Evolutionary conservation across 1,284 basidiomycete genomes (phyloP), one percentile per base, ranked within the genome.

Genomic region (Veloboletus limbatus): DNA sequence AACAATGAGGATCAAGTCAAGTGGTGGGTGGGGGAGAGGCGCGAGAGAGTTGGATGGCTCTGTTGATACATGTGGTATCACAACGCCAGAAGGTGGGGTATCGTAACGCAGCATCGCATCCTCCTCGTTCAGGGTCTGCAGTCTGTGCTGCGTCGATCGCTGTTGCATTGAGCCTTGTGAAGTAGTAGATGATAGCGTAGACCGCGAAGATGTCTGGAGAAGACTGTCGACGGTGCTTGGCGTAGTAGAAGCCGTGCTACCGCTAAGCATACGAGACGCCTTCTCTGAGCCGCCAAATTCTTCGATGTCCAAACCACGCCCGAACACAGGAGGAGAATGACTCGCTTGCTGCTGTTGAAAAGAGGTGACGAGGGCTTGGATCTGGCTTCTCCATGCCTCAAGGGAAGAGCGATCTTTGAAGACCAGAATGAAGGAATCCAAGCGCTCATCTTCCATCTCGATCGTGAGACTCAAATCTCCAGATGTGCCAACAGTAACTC

Each of bases 381-480:
- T 85, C 48, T 85, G 87, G 32, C 74, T 75, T 60, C 79, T 84
- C 96, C 96, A 98, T 0, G 85, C 79, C 60, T 96, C 91, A 48
- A 95, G 76, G 4, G 85, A 87, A n/a, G 81, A 75, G n/a, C 85
- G 79, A 48, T 97, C 91, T 57, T 85, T 87, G 78, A 97, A 99
- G 58, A 91, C 86, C 43, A 99, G 79, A 59, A 97, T 92, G 69
- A 99, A 97, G 35, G 88, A 88, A 54, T 97, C 94, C 44, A 97
- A 74, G 28, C 79, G 77, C 62, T 96, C 92, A 62, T 97, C 92
- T 67, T 95, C 90, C 89, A 97, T 94, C 58, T 92, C 86, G 59
- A 97, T 94, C 6, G 92, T 95, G 54, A 97, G 74, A 58, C 85
- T 92, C 69, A 93, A 78, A 67, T 96, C 91, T 32, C 84, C 84